phyloP scores from a whole-genome alignment of 495 filamentous ascomycete species.

The Lasiosphaeria hispida region DNA sequence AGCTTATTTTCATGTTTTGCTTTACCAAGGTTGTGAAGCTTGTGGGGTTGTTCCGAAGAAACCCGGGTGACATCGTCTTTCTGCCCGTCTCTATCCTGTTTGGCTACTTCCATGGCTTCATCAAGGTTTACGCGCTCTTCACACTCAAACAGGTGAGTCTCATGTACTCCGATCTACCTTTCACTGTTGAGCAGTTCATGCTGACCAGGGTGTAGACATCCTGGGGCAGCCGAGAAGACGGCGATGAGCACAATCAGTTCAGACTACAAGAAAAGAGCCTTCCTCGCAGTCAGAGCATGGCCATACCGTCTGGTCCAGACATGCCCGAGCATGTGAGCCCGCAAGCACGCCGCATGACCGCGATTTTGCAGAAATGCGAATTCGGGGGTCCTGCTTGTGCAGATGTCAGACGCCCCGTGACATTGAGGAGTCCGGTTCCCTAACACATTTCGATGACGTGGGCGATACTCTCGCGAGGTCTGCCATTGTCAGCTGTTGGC shows the following conservation, averaged over 20 bases:
- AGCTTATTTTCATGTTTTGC: slow-evolving; percentile 50
- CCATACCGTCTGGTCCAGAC: slow-evolving; percentile 39
- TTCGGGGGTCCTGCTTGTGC: slow-evolving; percentile 6
- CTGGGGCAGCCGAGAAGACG: slow-evolving; percentile 67
- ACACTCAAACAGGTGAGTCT: slow-evolving; percentile 66
- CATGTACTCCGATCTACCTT: background rate
- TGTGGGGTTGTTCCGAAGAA: slow-evolving; percentile 66
- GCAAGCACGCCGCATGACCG: slow-evolving; percentile 17
- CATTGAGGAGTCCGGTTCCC: slow-evolving; percentile 2
- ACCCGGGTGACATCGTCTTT: slow-evolving; percentile 65
- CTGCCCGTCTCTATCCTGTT: slow-evolving; percentile 74
- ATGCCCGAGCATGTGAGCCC: slow-evolving; percentile 22
- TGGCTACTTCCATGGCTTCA: slow-evolving; percentile 71
- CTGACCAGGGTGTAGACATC: slow-evolving; percentile 53
- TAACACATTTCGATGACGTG: background rate
- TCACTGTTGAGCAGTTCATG: background rate
- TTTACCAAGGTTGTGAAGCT: slow-evolving; percentile 77
- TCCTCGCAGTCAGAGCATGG: slow-evolving; percentile 46
- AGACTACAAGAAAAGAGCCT: slow-evolving; percentile 51
- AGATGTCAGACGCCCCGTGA: slow-evolving; percentile 4
- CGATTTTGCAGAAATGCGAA: slow-evolving; percentile 18
- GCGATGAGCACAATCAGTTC: slow-evolving; percentile 58
- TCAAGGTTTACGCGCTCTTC: slow-evolving; percentile 72
- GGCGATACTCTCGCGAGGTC: background rate
- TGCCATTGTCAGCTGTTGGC: background rate